Conservation (phyloP, 2,329 filamentous ascomycete species). For the Curvularia verruculosa region DNA sequence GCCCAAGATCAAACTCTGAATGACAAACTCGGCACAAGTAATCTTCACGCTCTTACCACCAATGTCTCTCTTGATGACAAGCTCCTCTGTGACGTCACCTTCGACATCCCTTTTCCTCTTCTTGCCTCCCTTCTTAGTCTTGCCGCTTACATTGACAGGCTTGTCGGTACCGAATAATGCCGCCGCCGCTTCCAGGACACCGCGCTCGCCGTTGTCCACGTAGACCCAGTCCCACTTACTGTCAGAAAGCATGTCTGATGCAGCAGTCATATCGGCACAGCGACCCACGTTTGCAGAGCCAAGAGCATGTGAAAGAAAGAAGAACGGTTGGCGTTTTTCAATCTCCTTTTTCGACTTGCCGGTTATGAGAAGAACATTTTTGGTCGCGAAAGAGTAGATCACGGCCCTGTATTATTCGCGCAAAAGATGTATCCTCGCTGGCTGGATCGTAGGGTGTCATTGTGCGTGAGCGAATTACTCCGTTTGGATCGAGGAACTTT, state of each 20-base stretch:
- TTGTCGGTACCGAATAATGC: conserved; percentile 52
- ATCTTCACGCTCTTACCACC: conserved; percentile 65
- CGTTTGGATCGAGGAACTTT: conserved; percentile 66
- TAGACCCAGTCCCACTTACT: conserved; percentile 79
- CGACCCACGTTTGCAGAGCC: conserved; percentile 71
- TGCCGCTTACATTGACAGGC: conserved; percentile 25
- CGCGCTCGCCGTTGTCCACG: conserved; percentile 71
- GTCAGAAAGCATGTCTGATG: conserved; percentile 63
- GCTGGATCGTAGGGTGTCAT: conserved; percentile 67
- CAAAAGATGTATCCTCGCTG: conserved; percentile 50
- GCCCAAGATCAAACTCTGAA: conserved; percentile 91
- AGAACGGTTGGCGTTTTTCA: conserved; percentile 71
- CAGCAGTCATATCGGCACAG: conserved; percentile 70
- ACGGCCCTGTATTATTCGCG: conserved; percentile 48
- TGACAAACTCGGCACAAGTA: conserved; percentile 83
- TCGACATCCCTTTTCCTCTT: conserved; percentile 55
- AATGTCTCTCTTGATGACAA: conserved; percentile 42
- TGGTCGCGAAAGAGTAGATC: conserved; percentile 68
- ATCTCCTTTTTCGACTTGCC: conserved; percentile 66
- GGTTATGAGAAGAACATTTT: conserved; percentile 74
- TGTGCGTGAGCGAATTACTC: conserved; percentile 76
- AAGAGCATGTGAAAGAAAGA: conserved; percentile 80
- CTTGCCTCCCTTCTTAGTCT: conserved; percentile 35
- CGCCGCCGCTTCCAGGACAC: conserved; percentile 60
- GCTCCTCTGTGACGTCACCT: conserved; percentile 27